These are phyloP conservation scores for Chalciporus pseudorubinellus DNA, from an alignment of 768 basidiomycete species.

Conservation along the genomic window DNA sequence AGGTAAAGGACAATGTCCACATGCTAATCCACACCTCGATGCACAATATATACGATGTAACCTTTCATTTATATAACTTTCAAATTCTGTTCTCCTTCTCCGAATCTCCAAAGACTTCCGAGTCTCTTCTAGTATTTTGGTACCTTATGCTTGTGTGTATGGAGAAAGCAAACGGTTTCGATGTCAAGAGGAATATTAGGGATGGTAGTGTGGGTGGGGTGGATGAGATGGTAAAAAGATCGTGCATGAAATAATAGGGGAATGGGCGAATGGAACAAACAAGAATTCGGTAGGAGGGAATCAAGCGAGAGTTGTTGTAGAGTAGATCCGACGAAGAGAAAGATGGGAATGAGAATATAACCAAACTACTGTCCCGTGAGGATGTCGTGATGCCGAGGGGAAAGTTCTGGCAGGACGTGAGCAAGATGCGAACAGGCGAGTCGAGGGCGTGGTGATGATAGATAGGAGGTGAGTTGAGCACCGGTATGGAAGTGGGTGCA, in stretches of 20 bases:
- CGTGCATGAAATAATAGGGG: background rate
- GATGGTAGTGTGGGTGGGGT: constrained; percentile 4
- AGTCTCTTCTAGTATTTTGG: background rate
- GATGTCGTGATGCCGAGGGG: too few species aligned
- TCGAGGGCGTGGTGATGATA: background rate
- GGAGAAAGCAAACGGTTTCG: background rate
- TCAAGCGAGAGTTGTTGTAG: background rate
- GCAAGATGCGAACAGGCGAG: background rate
- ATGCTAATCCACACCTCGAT: background rate
- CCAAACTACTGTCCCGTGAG: background rate
- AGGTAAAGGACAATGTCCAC: background rate
- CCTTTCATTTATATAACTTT: background rate
- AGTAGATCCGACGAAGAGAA: constrained; percentile 12
- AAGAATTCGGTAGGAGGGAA: background rate
- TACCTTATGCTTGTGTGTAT: background rate
- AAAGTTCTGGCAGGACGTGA: background rate
- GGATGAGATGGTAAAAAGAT: constrained; percentile 13
- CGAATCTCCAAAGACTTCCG: background rate
- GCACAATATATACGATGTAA: constrained; percentile 10
- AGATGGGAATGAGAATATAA: background rate
- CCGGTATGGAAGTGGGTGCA: background rate
- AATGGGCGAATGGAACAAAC: background rate
- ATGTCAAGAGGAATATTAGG: background rate
- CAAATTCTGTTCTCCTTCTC: background rate
- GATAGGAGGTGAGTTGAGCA: background rate